These are phyloP conservation scores for Erythrobasidium hasegawianum DNA, from an alignment of 1,284 basidiomycete species.

Conservation along the genomic window DNA sequence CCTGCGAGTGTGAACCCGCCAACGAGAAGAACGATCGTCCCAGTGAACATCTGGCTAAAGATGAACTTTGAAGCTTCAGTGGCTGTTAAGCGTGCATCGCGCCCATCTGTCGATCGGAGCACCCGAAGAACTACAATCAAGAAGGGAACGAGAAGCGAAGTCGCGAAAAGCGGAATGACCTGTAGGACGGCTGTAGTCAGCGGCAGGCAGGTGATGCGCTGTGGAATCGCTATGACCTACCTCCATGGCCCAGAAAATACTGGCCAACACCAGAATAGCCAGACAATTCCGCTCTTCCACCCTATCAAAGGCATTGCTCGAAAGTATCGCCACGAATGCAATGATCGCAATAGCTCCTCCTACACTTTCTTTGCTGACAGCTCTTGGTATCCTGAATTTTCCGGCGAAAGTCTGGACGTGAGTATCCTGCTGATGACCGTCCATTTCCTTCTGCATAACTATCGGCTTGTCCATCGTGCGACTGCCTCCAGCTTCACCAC, in stretches of 20 bases:
- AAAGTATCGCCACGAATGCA: slow-evolving; percentile 62
- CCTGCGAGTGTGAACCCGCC: slow-evolving; percentile 98
- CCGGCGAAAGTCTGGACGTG: slow-evolving; percentile 61
- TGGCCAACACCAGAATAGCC: slow-evolving; percentile 84
- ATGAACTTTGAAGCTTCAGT: slow-evolving; percentile 72
- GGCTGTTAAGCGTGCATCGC: slow-evolving; percentile 59
- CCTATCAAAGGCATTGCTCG: slow-evolving; percentile 60
- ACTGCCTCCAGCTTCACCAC: slow-evolving; percentile 56
- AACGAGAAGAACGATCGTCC: slow-evolving; percentile 91
- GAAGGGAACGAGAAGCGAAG: slow-evolving; percentile 82
- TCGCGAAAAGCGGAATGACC: slow-evolving; percentile 96
- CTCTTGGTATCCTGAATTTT: slow-evolving; percentile 53
- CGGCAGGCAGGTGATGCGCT: neutral
- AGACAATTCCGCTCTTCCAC: slow-evolving; percentile 85
- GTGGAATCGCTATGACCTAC: slow-evolving; percentile 52
- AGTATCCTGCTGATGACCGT: slow-evolving; percentile 27
- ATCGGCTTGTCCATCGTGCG: slow-evolving; percentile 48
- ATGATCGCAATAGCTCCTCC: slow-evolving; percentile 59
- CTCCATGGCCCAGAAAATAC: slow-evolving; percentile 94
- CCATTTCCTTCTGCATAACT: slow-evolving; percentile 53
- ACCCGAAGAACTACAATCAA: slow-evolving; percentile 83
- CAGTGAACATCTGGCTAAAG: slow-evolving; percentile 63
- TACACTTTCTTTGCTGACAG: slow-evolving; percentile 62
- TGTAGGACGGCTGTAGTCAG: slow-evolving; percentile 46
- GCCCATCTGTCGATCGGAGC: slow-evolving; percentile 63